Base-by-base conservation (phyloP, 2,329 filamentous ascomycete species). In the Paecilomyces variotii region DNA sequence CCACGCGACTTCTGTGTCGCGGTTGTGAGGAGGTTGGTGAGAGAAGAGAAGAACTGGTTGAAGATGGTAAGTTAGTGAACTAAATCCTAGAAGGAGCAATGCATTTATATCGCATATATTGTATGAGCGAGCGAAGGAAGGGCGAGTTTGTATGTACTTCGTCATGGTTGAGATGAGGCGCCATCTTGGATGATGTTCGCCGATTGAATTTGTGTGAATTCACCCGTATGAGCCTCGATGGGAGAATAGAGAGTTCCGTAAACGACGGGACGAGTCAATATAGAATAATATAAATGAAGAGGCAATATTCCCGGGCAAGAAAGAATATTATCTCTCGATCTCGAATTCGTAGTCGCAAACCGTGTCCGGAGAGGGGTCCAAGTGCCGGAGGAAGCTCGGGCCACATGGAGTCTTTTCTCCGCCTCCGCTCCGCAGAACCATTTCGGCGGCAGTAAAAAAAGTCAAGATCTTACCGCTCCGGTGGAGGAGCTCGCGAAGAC, bases 11-110 rank as follows among this genome's bases (percentile, higher is more conserved):
- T 69, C 56, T 72, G 64, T 45, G 75, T 74, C 27, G 76, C 75
- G 34, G 67, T 72, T 35, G 69, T 63, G 53, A 79, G 70, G 57
- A 79, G 73, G 45, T 64, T 63, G 54, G 72, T 65, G 45, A 79
- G 71, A 32, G 71, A 71, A 51, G 68, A 60, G 67, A 79, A 76
- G 70, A 79, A 79, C 76, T 79, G 62, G 27, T 25, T 39, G 53
- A 56, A 19, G 19, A 45, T 24, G 39, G 9, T 4, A 28, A 24
- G 45, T 56, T 55, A 45, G 39, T 24, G n/a, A 19, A 5, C n/a
- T n/a, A 19, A 9, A 5, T 19, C 7, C 39, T 6, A 51, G 24
- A 56, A 3, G 6, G 26, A 51, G 19, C 28, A 49, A 19, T 14
- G n/a, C 53, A 30, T 25, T 50, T 6, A 34, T n/a, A 34, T 28